Percentiles rank a stretch among this genome's conserved stretches.
Evolutionary conservation across 2,329 filamentous ascomycete species (phyloP).

Genomic region (Escovopsis sp.): DNA sequence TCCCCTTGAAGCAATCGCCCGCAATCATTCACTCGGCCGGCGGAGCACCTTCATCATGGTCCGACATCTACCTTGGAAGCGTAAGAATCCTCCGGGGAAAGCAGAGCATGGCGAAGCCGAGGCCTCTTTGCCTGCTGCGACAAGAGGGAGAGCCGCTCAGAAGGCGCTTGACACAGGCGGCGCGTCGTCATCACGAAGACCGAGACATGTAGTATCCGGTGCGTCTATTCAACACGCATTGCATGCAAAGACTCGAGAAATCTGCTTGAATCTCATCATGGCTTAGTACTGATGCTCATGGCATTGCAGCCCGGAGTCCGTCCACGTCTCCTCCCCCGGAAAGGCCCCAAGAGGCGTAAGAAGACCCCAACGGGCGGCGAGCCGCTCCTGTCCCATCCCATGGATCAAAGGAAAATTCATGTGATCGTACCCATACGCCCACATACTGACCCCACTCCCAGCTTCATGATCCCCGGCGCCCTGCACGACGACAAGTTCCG

Average conservation of each 20-base stretch:
- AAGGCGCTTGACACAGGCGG: no score
- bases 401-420: no score
- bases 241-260: no score
- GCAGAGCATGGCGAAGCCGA: no score
- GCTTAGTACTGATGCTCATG: slow-evolving; percentile 7
- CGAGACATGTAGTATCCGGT: slow-evolving; percentile 2
- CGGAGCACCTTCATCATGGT: not conserved
- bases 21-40: no score
- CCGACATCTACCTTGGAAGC: slow-evolving; percentile 1
- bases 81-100: not conserved
- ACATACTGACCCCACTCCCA: slow-evolving; percentile 13
- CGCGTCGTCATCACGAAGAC: slow-evolving; percentile 3
- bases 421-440: no score
- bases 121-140: no score
- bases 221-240: not conserved
- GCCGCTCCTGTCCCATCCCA: no score
- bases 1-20: no score
- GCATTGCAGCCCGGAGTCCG: slow-evolving; percentile 20
- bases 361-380: no score
- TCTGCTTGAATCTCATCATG: no score
- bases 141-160: no score
- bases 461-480: slow-evolving; percentile 49
- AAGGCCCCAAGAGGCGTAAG: slow-evolving; percentile 29
- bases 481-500: slow-evolving; percentile 57
- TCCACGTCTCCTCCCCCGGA: slow-evolving; percentile 38